phyloP scores from a whole-genome alignment of 225 moss, liverwort and hornwort species.

The Pleurozium schreberi region DNA sequence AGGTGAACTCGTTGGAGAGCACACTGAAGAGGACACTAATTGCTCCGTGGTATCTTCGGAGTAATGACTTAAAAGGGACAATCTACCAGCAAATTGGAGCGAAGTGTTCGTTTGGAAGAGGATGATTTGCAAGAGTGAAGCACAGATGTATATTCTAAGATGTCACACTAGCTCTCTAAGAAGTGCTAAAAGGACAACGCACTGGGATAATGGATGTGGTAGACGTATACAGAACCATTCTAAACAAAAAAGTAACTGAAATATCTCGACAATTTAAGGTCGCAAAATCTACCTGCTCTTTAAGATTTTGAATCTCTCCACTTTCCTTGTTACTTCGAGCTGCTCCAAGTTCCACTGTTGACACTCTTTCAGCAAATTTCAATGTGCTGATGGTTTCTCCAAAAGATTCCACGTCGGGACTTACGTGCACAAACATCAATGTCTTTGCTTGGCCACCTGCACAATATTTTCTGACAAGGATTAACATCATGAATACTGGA shows the following conservation, averaged over 20 bases:
- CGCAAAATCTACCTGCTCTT: constrained; percentile 49
- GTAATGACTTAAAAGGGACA: constrained; percentile 1
- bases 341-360: constrained; percentile 81
- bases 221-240: not conserved
- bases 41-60: constrained; percentile 32
- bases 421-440: constrained; percentile 90
- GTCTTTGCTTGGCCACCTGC: constrained; percentile 88
- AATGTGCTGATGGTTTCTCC: constrained; percentile 89
- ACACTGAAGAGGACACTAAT: constrained; percentile 30
- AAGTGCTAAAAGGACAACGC: not conserved
- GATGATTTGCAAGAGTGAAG: not conserved
- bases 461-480: not conserved
- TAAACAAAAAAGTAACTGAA: not conserved
- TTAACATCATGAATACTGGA: not conserved
- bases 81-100: not conserved
- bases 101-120: not conserved
- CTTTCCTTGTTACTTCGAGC: constrained; percentile 87
- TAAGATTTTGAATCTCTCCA: constrained; percentile 78
- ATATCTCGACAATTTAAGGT: not conserved
- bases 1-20: constrained; percentile 43
- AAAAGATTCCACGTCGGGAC: constrained; percentile 69
- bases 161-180: not conserved
- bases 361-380: constrained; percentile 91
- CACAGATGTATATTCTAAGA: not conserved
- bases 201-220: too few species aligned